These are phyloP conservation scores for Capsella bursapastoris DNA, from an alignment of 345 rosid genomes.

Conservation along the genomic window DNA sequence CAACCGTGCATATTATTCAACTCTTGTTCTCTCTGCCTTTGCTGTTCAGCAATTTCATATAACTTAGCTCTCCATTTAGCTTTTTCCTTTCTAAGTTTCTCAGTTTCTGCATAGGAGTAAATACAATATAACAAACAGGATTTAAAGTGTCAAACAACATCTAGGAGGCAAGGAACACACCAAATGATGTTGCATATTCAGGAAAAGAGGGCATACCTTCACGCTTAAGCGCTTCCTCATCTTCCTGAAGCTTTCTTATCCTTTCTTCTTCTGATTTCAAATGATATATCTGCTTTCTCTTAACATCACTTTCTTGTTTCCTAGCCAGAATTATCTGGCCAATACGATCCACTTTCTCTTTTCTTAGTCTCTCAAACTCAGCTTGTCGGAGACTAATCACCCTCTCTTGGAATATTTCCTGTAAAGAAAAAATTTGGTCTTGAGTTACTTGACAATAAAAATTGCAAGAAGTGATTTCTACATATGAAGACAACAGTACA, in stretches of 20 bases:
- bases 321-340: conserved; percentile 64
- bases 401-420: conserved; percentile 74
- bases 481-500: neutral
- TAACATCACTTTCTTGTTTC: conserved; percentile 65
- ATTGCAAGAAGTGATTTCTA: conserved; percentile 7
- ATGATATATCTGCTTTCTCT: conserved; percentile 64
- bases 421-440: neutral
- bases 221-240: conserved; percentile 79
- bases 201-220: conserved; percentile 55
- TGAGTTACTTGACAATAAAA: conserved; percentile 17
- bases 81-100: too few relatives aligned
- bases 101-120: too few relatives aligned
- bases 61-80: too few relatives aligned
- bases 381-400: conserved; percentile 63
- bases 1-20: too few relatives aligned
- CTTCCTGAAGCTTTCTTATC: conserved; percentile 46
- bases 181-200: too few relatives aligned
- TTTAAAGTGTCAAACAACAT: too few relatives aligned
- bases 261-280: too few relatives aligned
- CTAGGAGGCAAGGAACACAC: too few relatives aligned
- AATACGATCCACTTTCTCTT: conserved; percentile 73
- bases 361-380: conserved; percentile 64
- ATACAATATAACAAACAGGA: too few relatives aligned
- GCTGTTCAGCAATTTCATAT: too few relatives aligned
- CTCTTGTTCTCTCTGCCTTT: too few relatives aligned